Evolutionary conservation across 306 rosid species (phyloP), one percentile per base, ranked within the genome.

Genomic region (Mucuna pruriens): DNA sequence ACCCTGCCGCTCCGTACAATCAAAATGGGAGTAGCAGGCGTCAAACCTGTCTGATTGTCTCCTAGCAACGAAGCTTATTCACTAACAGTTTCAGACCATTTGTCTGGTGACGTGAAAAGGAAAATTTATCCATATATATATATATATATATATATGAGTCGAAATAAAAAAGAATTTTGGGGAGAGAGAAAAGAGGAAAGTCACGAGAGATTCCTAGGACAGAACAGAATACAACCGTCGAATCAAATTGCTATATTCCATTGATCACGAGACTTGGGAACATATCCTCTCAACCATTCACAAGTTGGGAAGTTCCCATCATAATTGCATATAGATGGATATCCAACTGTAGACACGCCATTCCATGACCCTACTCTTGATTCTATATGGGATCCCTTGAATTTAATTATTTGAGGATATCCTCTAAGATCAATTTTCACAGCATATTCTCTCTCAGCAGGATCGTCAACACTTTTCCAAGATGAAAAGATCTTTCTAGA

Each of bases 391-490:
- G 7, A 25, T 23, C 74, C 71, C 54, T 44, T 76, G 26, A 67
- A 9, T 12, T 33, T 46, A 75, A 44, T 1, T 4, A 52, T 10
- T 76, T 82, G 85, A 10, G 82, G 78, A 48, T 82, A 76, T 11
- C 85, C 85, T 10, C 11, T 57, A 34, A 2, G 45, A 20, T 76
- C 77, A 36, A 74, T 12, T 58, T 29, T 57, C 4, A 45, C 1
- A 65, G 70, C 19, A 83, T 61, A 54, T 15, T 83, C 71, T 46
- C 83, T 83, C 23, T 5, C 7, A 15, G 61, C 12, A 44, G 85
- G 85, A 60, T 83, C 77, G 2, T 77, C 83, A 62, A 64, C 15
- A 17, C 74, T 78, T 62, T 2, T 71, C 83, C 86, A 83, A 71
- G 86, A 83, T 62, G 76, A 62, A 78, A 3, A 42, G 12, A 78